These are phyloP conservation scores for Apocynum venetum DNA, from an alignment of 257 asterid genomes.

Conservation along the genomic window DNA sequence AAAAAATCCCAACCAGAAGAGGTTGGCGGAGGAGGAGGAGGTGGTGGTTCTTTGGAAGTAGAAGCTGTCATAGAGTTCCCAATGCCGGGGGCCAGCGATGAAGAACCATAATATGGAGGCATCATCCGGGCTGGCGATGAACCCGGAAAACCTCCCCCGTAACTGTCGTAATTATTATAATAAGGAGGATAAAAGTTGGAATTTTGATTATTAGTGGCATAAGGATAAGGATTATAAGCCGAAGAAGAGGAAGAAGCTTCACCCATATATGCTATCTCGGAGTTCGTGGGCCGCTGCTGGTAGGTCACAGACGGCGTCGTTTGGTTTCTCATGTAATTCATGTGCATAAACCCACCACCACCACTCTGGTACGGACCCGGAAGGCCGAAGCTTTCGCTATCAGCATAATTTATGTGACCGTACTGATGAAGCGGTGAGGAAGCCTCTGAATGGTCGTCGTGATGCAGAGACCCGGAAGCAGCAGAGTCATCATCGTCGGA, in stretches of 20 bases:
- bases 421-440: slow-evolving; percentile 17
- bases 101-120: slow-evolving; percentile 31
- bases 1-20: slow-evolving; percentile 84
- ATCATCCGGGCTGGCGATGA: slow-evolving; percentile 31
- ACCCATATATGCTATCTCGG: slow-evolving; percentile 65
- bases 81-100: slow-evolving; percentile 20
- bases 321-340: slow-evolving; percentile 70
- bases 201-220: slow-evolving; percentile 22
- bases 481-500: slow-evolving; percentile 47
- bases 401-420: slow-evolving; percentile 15
- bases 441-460: slow-evolving; percentile 22
- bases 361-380: slow-evolving; percentile 18
- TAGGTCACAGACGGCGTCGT: slow-evolving; percentile 62
- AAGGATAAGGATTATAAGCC: slow-evolving; percentile 35
- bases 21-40: slow-evolving; percentile 81
- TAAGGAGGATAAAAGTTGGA: slow-evolving; percentile 20
- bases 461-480: slow-evolving; percentile 51
- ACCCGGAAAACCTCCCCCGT: slow-evolving; percentile 46
- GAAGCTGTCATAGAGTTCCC: slow-evolving; percentile 23
- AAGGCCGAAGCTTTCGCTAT: slow-evolving; percentile 2
- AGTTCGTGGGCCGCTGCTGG: slow-evolving; percentile 67
- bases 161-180: slow-evolving; percentile 29
- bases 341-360: slow-evolving; percentile 48
- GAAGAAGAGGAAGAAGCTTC: slow-evolving; percentile 48
- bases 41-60: slow-evolving; percentile 65